Conservation (phyloP, 179 eudicot species). For the Actinidia arguta region DNA sequence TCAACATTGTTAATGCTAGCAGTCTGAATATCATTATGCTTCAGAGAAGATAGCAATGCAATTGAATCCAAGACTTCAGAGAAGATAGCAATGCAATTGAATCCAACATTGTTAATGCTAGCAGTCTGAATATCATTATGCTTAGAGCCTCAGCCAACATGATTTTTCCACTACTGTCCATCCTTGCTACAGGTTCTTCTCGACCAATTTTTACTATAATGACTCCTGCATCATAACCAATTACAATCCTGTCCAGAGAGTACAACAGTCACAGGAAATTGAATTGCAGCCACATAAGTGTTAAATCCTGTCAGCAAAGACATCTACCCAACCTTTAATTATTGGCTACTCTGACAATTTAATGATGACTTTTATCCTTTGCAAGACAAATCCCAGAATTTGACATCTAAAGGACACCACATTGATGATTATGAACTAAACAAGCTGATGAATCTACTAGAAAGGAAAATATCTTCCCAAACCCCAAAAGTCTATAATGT, state of each 20-base stretch:
- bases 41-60: no score
- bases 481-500: not conserved
- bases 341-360: not conserved
- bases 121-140: slow-evolving; percentile 97
- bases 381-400: not conserved
- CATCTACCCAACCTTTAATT: not conserved
- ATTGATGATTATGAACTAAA: not conserved
- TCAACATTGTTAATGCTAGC: slow-evolving; percentile 95
- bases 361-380: not conserved
- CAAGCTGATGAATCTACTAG: slow-evolving; percentile 8
- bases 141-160: slow-evolving; percentile 96
- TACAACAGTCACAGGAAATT: no score
- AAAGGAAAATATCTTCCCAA: not conserved
- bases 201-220: slow-evolving; percentile 87
- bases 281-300: not conserved
- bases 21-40: slow-evolving; percentile 96
- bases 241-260: slow-evolving; percentile 66
- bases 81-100: slow-evolving; percentile 5
- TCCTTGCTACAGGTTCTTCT: slow-evolving; percentile 94
- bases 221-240: slow-evolving; percentile 98
- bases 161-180: slow-evolving; percentile 95
- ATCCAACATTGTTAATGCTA: slow-evolving; percentile 91
- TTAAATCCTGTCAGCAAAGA: slow-evolving; percentile 6
- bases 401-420: not conserved
- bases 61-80: no score